Conservation (phyloP, 2,329 filamentous ascomycete species). For the Fusarium avenaceum region DNA sequence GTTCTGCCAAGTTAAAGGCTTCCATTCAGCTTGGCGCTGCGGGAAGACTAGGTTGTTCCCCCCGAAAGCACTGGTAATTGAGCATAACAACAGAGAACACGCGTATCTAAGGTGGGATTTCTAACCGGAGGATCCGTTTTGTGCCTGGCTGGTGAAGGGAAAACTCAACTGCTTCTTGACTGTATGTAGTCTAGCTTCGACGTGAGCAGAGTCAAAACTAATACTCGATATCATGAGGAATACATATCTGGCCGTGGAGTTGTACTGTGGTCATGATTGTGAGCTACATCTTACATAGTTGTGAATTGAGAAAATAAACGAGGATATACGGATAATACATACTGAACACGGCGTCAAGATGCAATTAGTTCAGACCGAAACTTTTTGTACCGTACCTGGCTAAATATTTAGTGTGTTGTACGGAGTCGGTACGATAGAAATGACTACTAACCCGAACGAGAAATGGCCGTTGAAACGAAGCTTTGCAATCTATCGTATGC, state of each 20-base stretch:
- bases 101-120: constrained; percentile 36
- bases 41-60: constrained; percentile 28
- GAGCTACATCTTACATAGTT: background rate
- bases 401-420: background rate
- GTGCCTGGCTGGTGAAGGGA: constrained; percentile 11
- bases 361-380: constrained; percentile 3
- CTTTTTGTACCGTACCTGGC: background rate
- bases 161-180: constrained; percentile 4
- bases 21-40: constrained; percentile 33
- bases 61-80: constrained; percentile 34
- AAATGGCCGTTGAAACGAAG: constrained; percentile 33
- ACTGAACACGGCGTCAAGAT: background rate
- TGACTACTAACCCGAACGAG: constrained; percentile 25
- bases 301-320: background rate
- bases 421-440: background rate
- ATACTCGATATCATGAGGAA: background rate
- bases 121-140: background rate
- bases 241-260: background rate
- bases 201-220: background rate
- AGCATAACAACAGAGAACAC: constrained; percentile 27
- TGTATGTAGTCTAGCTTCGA: constrained; percentile 2
- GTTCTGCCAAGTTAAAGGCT: constrained; percentile 31
- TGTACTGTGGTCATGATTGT: background rate
- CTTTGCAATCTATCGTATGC: constrained; percentile 5
- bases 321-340: background rate